Conservation (phyloP, 1,284 basidiomycete genomes). For the Ustilago crameri region DNA sequence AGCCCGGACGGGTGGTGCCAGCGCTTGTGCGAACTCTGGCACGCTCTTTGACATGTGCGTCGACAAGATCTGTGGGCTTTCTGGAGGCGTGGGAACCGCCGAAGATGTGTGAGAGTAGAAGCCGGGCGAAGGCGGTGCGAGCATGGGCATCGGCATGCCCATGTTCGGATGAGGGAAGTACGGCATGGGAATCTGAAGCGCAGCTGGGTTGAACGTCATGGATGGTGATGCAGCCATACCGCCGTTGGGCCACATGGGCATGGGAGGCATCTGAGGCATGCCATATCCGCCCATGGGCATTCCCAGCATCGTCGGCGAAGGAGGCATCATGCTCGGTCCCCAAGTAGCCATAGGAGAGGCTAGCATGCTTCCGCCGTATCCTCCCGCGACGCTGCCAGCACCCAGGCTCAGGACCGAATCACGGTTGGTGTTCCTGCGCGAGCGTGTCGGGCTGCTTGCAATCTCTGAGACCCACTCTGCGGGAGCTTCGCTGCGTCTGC, state of each 20-base stretch:
- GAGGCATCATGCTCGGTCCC: constrained; percentile 7
- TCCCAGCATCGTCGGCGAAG: constrained; percentile 12
- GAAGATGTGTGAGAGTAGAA: constrained; percentile 23
- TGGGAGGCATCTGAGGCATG: constrained; percentile 6
- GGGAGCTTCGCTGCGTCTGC: constrained; percentile 36
- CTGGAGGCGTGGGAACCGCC: constrained; percentile 39
- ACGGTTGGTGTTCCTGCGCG: constrained; percentile 5
- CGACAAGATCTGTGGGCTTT: constrained; percentile 22
- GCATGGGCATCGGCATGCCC: constrained; percentile 35
- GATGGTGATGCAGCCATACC: constrained; percentile 6
- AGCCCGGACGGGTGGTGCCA: background rate
- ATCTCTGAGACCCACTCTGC: constrained; percentile 32
- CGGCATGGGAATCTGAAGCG: constrained; percentile 28
- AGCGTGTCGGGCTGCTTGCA: constrained; percentile 5
- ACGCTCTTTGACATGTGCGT: constrained; percentile 15
- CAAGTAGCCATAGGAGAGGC: constrained; percentile 9
- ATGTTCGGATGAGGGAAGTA: constrained; percentile 13
- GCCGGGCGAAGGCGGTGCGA: constrained; percentile 35
- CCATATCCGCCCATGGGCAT: constrained; percentile 1
- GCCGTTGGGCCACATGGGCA: constrained; percentile 11
- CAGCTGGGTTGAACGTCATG: constrained; percentile 22
- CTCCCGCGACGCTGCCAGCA: background rate
- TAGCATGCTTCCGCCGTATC: constrained; percentile 1
- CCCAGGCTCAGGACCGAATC: constrained; percentile 28
- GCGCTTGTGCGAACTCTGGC: constrained; percentile 3